phyloP scores from a whole-genome alignment of 2,329 filamentous ascomycete species.

The Xylaria sp. region DNA sequence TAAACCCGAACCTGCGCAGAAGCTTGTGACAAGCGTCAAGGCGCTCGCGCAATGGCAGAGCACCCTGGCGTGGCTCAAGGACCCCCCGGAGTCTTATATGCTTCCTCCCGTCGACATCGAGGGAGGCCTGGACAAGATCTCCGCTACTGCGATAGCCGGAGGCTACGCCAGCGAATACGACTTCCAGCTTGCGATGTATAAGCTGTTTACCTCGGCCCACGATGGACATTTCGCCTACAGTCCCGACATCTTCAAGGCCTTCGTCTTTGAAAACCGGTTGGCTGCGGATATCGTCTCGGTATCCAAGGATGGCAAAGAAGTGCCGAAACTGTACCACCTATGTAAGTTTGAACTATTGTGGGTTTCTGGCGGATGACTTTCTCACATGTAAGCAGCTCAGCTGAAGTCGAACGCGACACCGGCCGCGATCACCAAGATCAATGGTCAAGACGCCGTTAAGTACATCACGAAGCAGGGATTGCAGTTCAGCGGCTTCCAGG shows the following conservation, averaged over 20 bases:
- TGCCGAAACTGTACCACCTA: constrained; percentile 61
- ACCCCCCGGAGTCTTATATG: constrained; percentile 55
- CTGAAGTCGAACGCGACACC: constrained; percentile 37
- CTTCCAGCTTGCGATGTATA: constrained; percentile 57
- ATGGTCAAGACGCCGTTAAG: constrained; percentile 55
- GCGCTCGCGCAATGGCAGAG: constrained; percentile 53
- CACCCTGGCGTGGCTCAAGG: constrained; percentile 50
- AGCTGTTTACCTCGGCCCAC: constrained; percentile 57
- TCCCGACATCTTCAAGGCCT: constrained; percentile 56
- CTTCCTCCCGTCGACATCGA: constrained; percentile 53
- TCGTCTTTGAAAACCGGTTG: constrained; percentile 46
- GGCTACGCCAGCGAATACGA: constrained; percentile 56
- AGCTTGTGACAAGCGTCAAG: constrained; percentile 42
- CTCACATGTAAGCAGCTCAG: constrained; percentile 24
- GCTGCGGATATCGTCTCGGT: constrained; percentile 56
- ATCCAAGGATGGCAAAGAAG: constrained; percentile 59
- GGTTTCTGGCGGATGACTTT: background rate
- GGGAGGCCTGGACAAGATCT: constrained; percentile 48
- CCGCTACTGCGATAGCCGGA: constrained; percentile 43
- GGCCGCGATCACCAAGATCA: constrained; percentile 56
- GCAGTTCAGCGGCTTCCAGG: constrained; percentile 52
- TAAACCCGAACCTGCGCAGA: constrained; percentile 37
- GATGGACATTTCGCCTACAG: constrained; percentile 66
- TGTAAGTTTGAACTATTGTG: constrained; percentile 34
- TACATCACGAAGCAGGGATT: constrained; percentile 52